Conservation (phyloP, 2,329 filamentous ascomycete species). For the Verticillium nonalfalfae region DNA sequence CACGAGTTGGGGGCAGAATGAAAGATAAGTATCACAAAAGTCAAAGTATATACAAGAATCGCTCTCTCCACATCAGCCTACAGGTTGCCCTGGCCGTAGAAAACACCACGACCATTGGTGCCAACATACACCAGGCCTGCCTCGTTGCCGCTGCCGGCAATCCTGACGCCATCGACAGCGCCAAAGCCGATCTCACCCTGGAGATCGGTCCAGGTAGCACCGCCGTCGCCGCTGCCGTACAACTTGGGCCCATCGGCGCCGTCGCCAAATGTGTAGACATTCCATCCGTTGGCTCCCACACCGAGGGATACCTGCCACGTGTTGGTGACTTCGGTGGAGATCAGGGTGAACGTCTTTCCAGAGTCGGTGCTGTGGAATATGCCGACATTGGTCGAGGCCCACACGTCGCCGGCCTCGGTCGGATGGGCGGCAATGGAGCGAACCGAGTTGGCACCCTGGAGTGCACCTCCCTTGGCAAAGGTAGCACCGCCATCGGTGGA, state of each 20-base stretch:
- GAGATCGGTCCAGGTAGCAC: conserved; percentile 38
- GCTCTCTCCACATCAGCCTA: neutral
- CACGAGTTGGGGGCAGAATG: neutral
- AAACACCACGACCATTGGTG: conserved; percentile 41
- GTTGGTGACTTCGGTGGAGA: conserved; percentile 27
- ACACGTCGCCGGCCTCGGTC: conserved; percentile 53
- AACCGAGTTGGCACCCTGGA: conserved; percentile 35
- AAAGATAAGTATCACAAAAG: neutral
- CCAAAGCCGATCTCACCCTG: conserved; percentile 43
- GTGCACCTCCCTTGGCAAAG: conserved; percentile 31
- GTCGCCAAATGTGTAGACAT: conserved; percentile 39
- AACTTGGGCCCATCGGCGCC: conserved; percentile 34
- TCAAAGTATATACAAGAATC: neutral
- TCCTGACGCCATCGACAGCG: conserved; percentile 27
- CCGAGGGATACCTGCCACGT: conserved; percentile 38
- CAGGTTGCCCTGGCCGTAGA: conserved; percentile 17
- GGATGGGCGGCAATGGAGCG: conserved; percentile 53
- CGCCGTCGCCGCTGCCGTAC: conserved; percentile 37
- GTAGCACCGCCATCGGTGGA: conserved; percentile 40
- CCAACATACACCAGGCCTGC: conserved; percentile 41
- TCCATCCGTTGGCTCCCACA: conserved; percentile 32
- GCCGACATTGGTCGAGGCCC: conserved; percentile 47
- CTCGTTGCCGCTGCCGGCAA: conserved; percentile 39
- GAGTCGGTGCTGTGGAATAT: conserved; percentile 49
- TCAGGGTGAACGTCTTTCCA: conserved; percentile 37